Evolutionary conservation across 495 filamentous ascomycete species (phyloP), one percentile per base, ranked within the genome.

Genomic region (Aspergillus mulundensis): DNA sequence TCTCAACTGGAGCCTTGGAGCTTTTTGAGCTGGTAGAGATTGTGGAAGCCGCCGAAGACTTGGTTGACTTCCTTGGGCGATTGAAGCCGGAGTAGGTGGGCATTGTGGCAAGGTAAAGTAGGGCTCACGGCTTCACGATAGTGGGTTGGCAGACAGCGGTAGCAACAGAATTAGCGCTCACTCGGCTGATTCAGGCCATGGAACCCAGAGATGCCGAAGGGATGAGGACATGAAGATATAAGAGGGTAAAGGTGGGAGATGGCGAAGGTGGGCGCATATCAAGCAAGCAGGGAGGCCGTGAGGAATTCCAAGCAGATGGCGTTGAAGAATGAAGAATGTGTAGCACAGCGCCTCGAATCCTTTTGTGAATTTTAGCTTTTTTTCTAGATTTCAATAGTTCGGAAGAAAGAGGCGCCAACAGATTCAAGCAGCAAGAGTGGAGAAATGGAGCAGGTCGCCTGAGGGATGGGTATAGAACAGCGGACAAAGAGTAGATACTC

Each of bases 41-140:
- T 8, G 60, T 56, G 3, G 70, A 74, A 18, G 64, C 62, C 21
- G 62, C 65, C 3, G 64, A 61, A 4, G 61, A 45, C 45, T 63
- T 66, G 34, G 63, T 70, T 7, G 66, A 30, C 52, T 65, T 71
- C 54, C 63, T 69, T 16, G 63, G 60, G 42, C 61, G 70, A 56
- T 61, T 55, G 40, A 63, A 62, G 20, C 50, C 57, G 24, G 58
- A 59, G 15, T 39, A 42, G 63, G 57, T 68, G 44, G 67, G 68
- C 73, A 76, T 75, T 53, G 16, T 62, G 62, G 53, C 41, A 2
- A 55, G 42, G 46, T 10, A 36, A 36, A 36, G 32, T 36, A 36
- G 32, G 32, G 51, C 16, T 24, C 12, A 20, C 15, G 19, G 16
- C 8, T 25, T 50, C 44, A 53, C 39, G 43, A 54, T 57, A 45